These are phyloP conservation scores for Aspergillus calidoustus DNA, from an alignment of 2,329 filamentous ascomycete genomes.

Conservation along the genomic window DNA sequence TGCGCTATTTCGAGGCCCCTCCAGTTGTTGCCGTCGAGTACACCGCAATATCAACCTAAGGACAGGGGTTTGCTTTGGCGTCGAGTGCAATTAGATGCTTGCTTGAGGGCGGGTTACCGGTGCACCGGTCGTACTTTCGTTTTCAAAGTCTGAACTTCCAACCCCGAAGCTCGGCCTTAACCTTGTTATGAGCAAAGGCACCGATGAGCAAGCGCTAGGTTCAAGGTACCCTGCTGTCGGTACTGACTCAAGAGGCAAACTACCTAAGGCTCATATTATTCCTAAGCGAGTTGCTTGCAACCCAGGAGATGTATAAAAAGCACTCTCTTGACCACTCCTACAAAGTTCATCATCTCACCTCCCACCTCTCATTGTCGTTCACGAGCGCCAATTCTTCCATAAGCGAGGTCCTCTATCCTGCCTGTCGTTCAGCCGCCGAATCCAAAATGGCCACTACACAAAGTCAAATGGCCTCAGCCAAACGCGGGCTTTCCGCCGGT, in stretches of 20 bases:
- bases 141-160: not conserved
- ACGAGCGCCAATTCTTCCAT: not conserved
- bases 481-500: constrained; percentile 12
- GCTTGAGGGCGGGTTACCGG: not conserved
- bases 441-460: not conserved
- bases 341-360: not conserved
- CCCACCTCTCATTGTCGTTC: not conserved
- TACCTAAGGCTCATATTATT: not conserved
- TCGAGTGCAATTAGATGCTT: not conserved
- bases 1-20: not conserved
- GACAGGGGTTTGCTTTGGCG: not conserved
- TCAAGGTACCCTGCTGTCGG: constrained; percentile 2
- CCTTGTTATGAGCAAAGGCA: not conserved
- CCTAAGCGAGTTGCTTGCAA: not conserved
- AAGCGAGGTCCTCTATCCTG: not conserved
- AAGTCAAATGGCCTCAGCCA: constrained; percentile 7
- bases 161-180: not conserved
- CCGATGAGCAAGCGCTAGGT: not conserved
- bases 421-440: too few species aligned
- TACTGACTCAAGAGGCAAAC: not conserved
- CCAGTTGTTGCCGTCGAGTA: constrained; percentile 3
- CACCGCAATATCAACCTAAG: constrained; percentile 6
- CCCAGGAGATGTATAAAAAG: constrained; percentile 9
- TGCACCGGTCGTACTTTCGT: constrained; percentile 5
- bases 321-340: constrained; percentile 1